Evolutionary conservation across 306 rosid genomes (phyloP), one percentile per base, ranked within the genome.

Genomic region (Hippophae rhamnoides): DNA sequence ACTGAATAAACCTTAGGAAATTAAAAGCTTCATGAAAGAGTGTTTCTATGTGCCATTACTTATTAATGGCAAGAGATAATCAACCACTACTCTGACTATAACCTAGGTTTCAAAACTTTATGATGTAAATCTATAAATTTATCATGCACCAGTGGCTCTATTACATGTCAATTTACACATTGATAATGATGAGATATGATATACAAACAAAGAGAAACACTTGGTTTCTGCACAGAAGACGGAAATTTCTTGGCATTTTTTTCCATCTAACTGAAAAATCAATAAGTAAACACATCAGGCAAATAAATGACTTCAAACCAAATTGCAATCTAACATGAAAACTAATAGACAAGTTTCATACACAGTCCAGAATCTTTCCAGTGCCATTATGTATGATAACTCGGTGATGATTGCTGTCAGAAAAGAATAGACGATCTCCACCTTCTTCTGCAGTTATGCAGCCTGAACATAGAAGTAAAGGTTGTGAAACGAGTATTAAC

Each of bases 371-470:
- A 76, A 90, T 83, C 75, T 78, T 73, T 69, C 96, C 98, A 8
- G 76, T 67, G 63, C 65, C 83, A 70, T 81, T 75, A 18, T 75
- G 71, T 67, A 90, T 77, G 48, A 90, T 77, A 58, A 90, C 83
- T 66, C 98, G 82, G 56, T 90, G 95, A 72, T 90, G 94, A 74
- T 84, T 85, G 83, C 95, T 78, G 70, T 87, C 96, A 31, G 96
- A 90, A 74, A 90, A 55, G 76, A 87, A 90, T 73, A 90, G 80
- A 58, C 89, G 87, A 56, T 73, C 67, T 45, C 78, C 63, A 58
- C 57, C 61, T 71, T 88, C 86, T 83, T 90, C 96, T 3, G 89
- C 82, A 58, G 98, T 83, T 57, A 85, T 62, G 47, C 89, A 87
- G 13, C 92, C 98, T 87, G 84, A 78, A 78, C 54, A 63, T 31